Evolutionary conservation across 2,329 filamentous ascomycete species (phyloP), one percentile per base, ranked within the genome.

Genomic region (Ophiostoma quercus): DNA sequence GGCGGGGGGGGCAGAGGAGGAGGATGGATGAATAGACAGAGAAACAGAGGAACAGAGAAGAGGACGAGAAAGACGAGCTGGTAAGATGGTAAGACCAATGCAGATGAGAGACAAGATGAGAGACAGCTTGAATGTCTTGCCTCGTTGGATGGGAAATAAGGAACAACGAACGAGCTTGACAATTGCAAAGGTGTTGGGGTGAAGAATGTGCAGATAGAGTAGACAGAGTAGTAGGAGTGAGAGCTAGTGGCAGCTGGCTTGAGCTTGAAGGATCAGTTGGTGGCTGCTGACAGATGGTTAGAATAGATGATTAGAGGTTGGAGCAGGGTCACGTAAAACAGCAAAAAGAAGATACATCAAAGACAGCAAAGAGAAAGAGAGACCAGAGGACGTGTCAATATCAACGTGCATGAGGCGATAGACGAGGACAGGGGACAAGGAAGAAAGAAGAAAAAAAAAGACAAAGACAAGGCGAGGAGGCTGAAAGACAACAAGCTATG

Each of bases 101-200:
- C 25, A 60, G 54, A 16, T 29, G 54, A 32, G 22, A 60, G 57
- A 62, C 25, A 7, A 57, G 51, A 57, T 57, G 57, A 34, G 57
- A 62, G 25, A 62, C 57, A 62, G 57, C 25, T 62, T 62, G 57
- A 16, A 62, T 62, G 25, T 62, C 57, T 62, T 25, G 57, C 57
- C 25, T 16, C 11, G 25, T 16, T 62, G 57, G 57, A 19, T 66
- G 19, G 12, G 12, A 66, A 41, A 29, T 43, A 43, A 25, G 37
- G 22, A 43, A 43, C 4, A 43, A 19, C 14, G 41, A 43, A 16
- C 34, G 39, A 43, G 16, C 41, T 34, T 34, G 41, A 43, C 7
- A n/a, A n/a, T n/a, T n/a, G n/a, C n/a, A 16, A 43, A 43, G 16
- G 34, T 34, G 34, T 34, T 34, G 34, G 43, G 16, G 43, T n/a